Base-by-base conservation (phyloP, 768 basidiomycete genomes). In the Leccinum subgranulosum region DNA sequence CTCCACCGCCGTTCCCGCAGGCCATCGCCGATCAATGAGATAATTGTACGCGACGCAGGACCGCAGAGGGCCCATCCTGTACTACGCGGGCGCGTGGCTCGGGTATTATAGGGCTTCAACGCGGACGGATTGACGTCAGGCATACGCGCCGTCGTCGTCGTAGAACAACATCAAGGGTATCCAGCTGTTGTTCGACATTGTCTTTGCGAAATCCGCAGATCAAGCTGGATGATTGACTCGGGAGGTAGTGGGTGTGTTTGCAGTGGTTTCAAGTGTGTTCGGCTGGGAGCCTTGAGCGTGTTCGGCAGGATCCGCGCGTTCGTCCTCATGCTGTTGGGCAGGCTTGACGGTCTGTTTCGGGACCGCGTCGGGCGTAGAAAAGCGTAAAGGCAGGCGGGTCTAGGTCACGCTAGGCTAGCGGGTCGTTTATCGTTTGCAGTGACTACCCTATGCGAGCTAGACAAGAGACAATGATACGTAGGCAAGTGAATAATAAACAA, bases 81-180 rank as follows among this genome's bases (percentile, higher is more conserved):
- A 33, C 33, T 33, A 79, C 65, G 86, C 76, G 3, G 87, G 88
- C 10, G 89, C 89, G 25, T 92, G 86, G 76, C 78, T 85, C 47
- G 82, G 82, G 56, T 90, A 89, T 63, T 3, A 33, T 33, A 33
- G 4, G 89, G 88, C 17, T 90, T 92, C 77, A 89, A 92, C 72
- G 88, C 23, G 23, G 90, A 90, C 65, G 88, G 86, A 3, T 90
- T 90, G 67, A 72, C 79, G 3, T 73, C 76, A 1, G 79, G 79
- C 8, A 64, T 81, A 33, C 68, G 69, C 49, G 74, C 70, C 11
- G 74, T 68, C 3, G 75, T 59, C 11, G 74, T 68, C 3, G 75
- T 59, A 6, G 60, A 64, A 11, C 66, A 63, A 33, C 48, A 66
- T 68, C 17, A 51, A 59, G 9, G 69, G 67, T 4, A 73, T 77